These are phyloP conservation scores for Arthroderma uncinatum DNA, from an alignment of 2,329 filamentous ascomycete genomes.

Conservation along the genomic window DNA sequence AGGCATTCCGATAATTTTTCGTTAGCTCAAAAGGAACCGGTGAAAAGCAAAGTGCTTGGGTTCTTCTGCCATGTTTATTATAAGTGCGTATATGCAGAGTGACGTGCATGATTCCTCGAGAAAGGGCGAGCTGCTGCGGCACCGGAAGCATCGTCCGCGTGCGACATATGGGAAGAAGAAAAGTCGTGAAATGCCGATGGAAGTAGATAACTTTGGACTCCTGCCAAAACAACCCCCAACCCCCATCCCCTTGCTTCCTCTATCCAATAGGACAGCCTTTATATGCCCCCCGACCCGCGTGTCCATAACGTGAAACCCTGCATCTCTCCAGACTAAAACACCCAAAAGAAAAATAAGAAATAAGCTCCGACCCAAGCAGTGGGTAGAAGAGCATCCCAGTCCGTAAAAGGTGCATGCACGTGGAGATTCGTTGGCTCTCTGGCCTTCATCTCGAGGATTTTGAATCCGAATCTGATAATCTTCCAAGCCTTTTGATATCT, in stretches of 20 bases:
- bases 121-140: neutral
- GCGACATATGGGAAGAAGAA: neutral
- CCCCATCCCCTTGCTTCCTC: neutral
- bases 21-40: neutral
- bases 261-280: neutral
- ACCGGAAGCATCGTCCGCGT: neutral
- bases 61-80: neutral
- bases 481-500: too few species aligned
- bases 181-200: too few species aligned
- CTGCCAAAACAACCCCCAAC: too few species aligned
- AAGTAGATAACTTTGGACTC: neutral
- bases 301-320: neutral
- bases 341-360: neutral
- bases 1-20: neutral
- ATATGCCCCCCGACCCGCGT: neutral
- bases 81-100: neutral
- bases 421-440: slow-evolving; percentile 2
- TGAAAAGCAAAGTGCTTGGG: neutral
- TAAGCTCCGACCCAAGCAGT: neutral
- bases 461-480: too few species aligned
- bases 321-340: neutral
- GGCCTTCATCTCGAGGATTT: too few species aligned
- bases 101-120: neutral
- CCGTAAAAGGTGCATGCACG: neutral
- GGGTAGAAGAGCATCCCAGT: neutral